Conservation (phyloP, 495 filamentous ascomycete genomes). For the Tuber brumale region DNA sequence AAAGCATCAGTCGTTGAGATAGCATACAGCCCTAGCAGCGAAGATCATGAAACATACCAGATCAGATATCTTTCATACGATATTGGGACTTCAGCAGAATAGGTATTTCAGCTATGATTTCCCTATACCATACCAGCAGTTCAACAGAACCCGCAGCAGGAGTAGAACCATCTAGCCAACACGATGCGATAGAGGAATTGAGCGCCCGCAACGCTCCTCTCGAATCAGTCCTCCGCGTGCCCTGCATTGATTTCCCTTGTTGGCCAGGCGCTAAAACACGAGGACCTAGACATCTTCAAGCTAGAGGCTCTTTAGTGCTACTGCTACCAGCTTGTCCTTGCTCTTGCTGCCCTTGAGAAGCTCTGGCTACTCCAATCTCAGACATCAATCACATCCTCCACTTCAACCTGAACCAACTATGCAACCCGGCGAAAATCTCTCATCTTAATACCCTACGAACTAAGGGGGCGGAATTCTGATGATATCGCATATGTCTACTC, state of each 20-base stretch:
- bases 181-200: slow-evolving; percentile 85
- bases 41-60: slow-evolving; percentile 89
- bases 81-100: slow-evolving; percentile 87
- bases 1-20: slow-evolving; percentile 83
- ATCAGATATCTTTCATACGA: slow-evolving; percentile 76
- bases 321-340: slow-evolving; percentile 87
- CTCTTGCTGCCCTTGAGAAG: slow-evolving; percentile 82
- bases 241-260: slow-evolving; percentile 90
- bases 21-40: slow-evolving; percentile 86
- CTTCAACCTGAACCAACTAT: slow-evolving; percentile 73
- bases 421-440: slow-evolving; percentile 75
- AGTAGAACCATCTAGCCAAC: slow-evolving; percentile 76
- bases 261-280: slow-evolving; percentile 74
- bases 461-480: slow-evolving; percentile 91
- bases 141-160: slow-evolving; percentile 66
- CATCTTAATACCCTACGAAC: slow-evolving; percentile 87
- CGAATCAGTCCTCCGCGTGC: slow-evolving; percentile 68
- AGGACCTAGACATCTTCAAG: slow-evolving; percentile 83
- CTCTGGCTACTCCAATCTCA: slow-evolving; percentile 72
- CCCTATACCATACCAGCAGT: slow-evolving; percentile 11
- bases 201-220: slow-evolving; percentile 78
- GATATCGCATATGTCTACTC: slow-evolving; percentile 97
- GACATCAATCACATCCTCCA: slow-evolving; percentile 50
- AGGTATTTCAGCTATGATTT: slow-evolving; percentile 10
- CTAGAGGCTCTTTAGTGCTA: slow-evolving; percentile 83